Evolutionary conservation across 345 rosid species (phyloP).

Genomic region (Rhodomyrtus tomentosa): DNA sequence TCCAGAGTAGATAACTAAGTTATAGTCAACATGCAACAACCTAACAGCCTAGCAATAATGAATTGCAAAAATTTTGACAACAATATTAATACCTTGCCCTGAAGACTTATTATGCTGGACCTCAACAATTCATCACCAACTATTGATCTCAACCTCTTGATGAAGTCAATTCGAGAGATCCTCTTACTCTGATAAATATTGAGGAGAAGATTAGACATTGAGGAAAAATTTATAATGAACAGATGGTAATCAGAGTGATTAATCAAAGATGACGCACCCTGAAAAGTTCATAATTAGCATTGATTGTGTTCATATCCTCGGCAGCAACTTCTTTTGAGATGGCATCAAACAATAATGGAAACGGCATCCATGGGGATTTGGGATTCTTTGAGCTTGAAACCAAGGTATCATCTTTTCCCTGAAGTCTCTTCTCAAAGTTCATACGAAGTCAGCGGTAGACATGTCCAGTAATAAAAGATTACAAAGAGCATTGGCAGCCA

Average conservation of each 20-base stretch:
- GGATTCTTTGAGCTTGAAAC: slow-evolving; percentile 17
- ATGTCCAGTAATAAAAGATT: not conserved
- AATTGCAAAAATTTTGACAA: not conserved
- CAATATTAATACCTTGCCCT: slow-evolving; percentile 34
- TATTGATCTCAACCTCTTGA: slow-evolving; percentile 44
- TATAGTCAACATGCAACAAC: not conserved
- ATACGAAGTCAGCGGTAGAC: not conserved
- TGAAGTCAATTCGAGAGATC: slow-evolving; percentile 58
- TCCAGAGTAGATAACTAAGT: not conserved
- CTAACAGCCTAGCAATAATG: not conserved
- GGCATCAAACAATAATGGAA: slow-evolving; percentile 28
- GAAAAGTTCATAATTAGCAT: slow-evolving; percentile 14
- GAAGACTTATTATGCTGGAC: slow-evolving; percentile 65
- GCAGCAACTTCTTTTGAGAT: slow-evolving; percentile 23
- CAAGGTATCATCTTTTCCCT: slow-evolving; percentile 6
- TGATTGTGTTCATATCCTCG: slow-evolving; percentile 17
- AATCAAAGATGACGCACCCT: slow-evolving; percentile 11
- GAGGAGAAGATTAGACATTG: not conserved
- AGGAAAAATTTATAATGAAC: not conserved
- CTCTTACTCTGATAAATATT: slow-evolving; percentile 37
- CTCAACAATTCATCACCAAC: slow-evolving; percentile 73
- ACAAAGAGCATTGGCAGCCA: not conserved
- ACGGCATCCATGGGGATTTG: slow-evolving; percentile 40
- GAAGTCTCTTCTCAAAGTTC: not conserved
- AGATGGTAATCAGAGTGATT: not conserved